These are phyloP conservation scores for Mycena maculata DNA, from an alignment of 768 basidiomycete genomes.

Conservation along the genomic window DNA sequence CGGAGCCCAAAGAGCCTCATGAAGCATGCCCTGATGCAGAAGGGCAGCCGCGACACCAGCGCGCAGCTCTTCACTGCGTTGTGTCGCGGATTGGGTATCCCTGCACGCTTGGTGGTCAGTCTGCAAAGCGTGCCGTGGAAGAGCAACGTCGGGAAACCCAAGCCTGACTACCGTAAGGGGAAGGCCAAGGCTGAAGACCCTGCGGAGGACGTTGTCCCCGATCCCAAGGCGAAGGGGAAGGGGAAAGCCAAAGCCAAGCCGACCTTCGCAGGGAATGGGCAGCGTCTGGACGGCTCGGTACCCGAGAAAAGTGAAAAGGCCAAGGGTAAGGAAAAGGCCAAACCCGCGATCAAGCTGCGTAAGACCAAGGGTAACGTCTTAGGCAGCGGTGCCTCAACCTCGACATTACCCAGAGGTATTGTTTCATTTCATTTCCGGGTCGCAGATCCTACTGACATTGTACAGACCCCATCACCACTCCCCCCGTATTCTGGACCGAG, in stretches of 20 bases:
- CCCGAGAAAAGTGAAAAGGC: constrained; percentile 57
- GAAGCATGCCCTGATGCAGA: constrained; percentile 88
- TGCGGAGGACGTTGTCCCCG: constrained; percentile 50
- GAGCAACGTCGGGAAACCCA: constrained; percentile 69
- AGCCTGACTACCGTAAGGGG: constrained; percentile 52
- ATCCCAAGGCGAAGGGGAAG: constrained; percentile 50
- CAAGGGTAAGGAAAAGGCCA: constrained; percentile 69
- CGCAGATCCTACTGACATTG: not conserved
- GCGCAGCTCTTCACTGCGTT: constrained; percentile 93
- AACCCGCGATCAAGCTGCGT: constrained; percentile 67
- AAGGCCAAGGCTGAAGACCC: constrained; percentile 50
- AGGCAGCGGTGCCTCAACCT: constrained; percentile 39
- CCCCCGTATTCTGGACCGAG: constrained; percentile 97
- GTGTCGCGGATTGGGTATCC: constrained; percentile 87
- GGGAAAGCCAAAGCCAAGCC: constrained; percentile 36
- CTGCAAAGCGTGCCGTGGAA: constrained; percentile 95
- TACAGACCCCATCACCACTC: constrained; percentile 68
- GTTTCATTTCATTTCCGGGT: not conserved
- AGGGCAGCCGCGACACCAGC: constrained; percentile 86
- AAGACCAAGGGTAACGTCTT: constrained; percentile 63
- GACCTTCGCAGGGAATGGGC: constrained; percentile 53
- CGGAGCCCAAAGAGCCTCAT: constrained; percentile 87
- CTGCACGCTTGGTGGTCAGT: constrained; percentile 88
- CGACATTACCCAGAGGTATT: constrained; percentile 9
- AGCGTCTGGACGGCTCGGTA: constrained; percentile 52